Evolutionary conservation across 2,329 filamentous ascomycete genomes (phyloP).

Genomic region (Fusarium luffae): DNA sequence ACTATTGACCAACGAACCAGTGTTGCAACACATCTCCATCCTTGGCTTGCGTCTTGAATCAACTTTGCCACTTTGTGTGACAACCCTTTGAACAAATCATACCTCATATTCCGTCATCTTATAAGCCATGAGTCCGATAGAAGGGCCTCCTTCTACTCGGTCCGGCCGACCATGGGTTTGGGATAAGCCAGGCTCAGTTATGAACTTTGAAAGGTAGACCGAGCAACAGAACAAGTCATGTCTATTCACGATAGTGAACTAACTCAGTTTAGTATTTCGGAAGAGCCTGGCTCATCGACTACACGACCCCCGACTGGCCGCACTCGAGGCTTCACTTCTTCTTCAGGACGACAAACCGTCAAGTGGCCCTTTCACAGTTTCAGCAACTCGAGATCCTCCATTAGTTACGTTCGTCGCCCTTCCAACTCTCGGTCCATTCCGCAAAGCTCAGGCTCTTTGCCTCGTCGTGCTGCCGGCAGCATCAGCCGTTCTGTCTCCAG

Average conservation of each 20-base stretch:
- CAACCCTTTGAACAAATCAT: conserved; percentile 13
- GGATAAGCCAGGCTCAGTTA: conserved; percentile 40
- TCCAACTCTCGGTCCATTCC: conserved; percentile 39
- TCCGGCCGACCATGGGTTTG: conserved; percentile 39
- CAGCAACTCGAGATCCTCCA: conserved; percentile 44
- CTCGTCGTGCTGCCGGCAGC: conserved; percentile 43
- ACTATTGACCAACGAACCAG: conserved; percentile 38
- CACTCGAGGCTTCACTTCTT: conserved; percentile 44
- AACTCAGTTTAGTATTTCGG: conserved; percentile 38
- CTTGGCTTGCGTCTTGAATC: conserved; percentile 14
- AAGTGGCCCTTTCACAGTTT: conserved; percentile 47
- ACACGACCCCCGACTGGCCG: conserved; percentile 36
- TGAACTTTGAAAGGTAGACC: conserved; percentile 44
- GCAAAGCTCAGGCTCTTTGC: conserved; percentile 39
- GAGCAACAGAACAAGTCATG: conserved; percentile 4
- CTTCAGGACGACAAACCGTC: conserved; percentile 44
- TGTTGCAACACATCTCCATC: conserved; percentile 27
- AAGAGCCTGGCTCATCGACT: conserved; percentile 38
- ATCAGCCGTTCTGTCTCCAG: conserved; percentile 47
- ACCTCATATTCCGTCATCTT: conserved; percentile 11
- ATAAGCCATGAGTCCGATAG: conserved; percentile 34
- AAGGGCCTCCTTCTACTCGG: conserved; percentile 42
- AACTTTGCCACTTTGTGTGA: conserved; percentile 22
- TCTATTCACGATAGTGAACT: conserved; percentile 20
- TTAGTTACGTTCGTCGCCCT: conserved; percentile 31